Conservation (phyloP, 129 eudicot species). For the Flaveria brownii region DNA sequence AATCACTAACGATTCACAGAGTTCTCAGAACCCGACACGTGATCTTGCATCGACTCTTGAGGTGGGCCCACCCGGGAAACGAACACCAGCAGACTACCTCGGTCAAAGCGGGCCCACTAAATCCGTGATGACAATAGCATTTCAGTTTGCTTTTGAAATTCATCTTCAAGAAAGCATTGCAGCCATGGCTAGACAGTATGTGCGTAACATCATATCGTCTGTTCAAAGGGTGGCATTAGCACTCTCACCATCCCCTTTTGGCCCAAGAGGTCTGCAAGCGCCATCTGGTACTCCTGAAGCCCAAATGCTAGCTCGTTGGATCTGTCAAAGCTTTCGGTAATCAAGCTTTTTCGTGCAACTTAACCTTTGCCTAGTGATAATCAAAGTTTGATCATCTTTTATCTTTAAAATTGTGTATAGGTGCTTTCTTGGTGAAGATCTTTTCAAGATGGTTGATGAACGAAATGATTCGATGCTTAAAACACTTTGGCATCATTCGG, state of each 20-base stretch:
- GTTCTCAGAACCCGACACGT: constrained; percentile 76
- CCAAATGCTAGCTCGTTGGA: constrained; percentile 80
- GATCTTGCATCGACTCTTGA: constrained; percentile 97
- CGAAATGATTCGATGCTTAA: constrained; percentile 73
- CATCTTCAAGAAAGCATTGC: constrained; percentile 90
- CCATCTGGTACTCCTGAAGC: constrained; percentile 89
- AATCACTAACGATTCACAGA: constrained; percentile 39
- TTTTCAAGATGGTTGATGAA: constrained; percentile 61
- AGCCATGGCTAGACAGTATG: constrained; percentile 92
- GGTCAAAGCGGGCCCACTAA: constrained; percentile 47
- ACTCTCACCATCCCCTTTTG: constrained; percentile 84
- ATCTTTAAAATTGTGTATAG: constrained; percentile 28
- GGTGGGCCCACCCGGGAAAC: constrained; percentile 71
- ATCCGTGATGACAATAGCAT: constrained; percentile 96
- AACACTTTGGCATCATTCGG: constrained; percentile 88
- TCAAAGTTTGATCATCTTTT: not conserved
- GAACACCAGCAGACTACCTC: constrained; percentile 50
- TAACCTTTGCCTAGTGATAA: not conserved
- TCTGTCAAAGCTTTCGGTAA: constrained; percentile 90
- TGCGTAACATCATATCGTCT: constrained; percentile 76
- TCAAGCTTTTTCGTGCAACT: constrained; percentile 9
- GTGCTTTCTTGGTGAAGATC: constrained; percentile 77
- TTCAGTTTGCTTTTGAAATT: constrained; percentile 88
- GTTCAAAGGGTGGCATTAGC: constrained; percentile 96
- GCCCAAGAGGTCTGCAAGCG: constrained; percentile 49